phyloP scores from a whole-genome alignment of 805 yeast genomes.

The Candida chauliodis region DNA sequence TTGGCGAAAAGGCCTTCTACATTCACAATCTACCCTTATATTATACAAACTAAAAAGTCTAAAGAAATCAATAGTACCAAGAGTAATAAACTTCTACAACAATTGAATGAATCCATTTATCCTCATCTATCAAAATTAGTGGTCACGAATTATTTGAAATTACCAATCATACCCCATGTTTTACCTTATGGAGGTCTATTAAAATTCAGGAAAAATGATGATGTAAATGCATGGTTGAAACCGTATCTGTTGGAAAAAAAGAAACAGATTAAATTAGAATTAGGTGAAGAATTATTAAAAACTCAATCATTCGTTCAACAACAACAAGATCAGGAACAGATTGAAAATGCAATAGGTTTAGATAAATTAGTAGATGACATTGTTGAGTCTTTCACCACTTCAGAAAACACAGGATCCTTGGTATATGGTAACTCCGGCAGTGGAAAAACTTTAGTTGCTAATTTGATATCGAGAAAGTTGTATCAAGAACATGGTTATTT shows the following conservation, averaged over 20 bases:
- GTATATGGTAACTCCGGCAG: slow-evolving; percentile 75
- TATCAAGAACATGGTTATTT: slow-evolving; percentile 37
- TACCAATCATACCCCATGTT: slow-evolving; percentile 46
- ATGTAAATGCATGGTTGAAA: slow-evolving; percentile 39
- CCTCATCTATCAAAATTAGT: slow-evolving; percentile 23
- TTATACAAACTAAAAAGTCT: slow-evolving; percentile 37
- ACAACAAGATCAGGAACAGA: slow-evolving; percentile 9
- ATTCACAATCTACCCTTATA: slow-evolving; percentile 53
- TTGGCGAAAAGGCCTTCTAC: slow-evolving; percentile 36
- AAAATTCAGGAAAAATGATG: slow-evolving; percentile 46
- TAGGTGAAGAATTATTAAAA: slow-evolving; percentile 49
- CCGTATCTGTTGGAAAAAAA: slow-evolving; percentile 28
- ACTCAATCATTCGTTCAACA: slow-evolving; percentile 38
- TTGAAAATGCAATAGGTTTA: slow-evolving; percentile 50
- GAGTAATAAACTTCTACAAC: slow-evolving; percentile 15
- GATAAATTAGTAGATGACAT: slow-evolving; percentile 42
- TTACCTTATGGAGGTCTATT: slow-evolving; percentile 62
- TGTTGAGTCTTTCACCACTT: slow-evolving; percentile 37
- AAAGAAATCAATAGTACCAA: slow-evolving; percentile 21
- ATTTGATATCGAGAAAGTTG: slow-evolving; percentile 38
- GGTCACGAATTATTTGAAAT: slow-evolving; percentile 47
- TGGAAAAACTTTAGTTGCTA: slow-evolving; percentile 66
- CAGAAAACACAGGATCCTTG: slow-evolving; percentile 51
- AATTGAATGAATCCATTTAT: slow-evolving; percentile 16
- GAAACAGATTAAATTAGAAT: slow-evolving; percentile 36